Conservation (phyloP, 148 eudicot species). For the Rhododendron kiyosumense region DNA sequence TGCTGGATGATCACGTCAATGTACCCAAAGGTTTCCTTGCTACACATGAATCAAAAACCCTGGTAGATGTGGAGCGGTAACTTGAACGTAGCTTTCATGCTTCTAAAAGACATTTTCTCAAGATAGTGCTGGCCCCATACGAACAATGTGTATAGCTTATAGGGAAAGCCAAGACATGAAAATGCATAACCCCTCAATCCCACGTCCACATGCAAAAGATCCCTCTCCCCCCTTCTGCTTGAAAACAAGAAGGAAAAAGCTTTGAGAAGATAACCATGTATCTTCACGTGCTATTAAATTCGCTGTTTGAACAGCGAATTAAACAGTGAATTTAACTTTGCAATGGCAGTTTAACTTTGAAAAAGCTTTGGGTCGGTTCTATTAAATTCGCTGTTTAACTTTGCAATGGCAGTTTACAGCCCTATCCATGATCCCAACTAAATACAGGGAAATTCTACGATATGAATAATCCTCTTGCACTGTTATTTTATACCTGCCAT, state of each 20-base stretch:
- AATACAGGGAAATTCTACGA: background rate
- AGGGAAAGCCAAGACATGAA: background rate
- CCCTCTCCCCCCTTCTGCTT: background rate
- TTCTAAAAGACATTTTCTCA: background rate
- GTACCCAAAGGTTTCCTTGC: background rate
- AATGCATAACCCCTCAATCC: background rate
- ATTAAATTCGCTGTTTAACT: background rate
- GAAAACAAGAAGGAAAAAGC: background rate
- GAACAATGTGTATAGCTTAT: background rate
- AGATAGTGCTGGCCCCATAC: background rate
- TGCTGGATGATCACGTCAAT: background rate
- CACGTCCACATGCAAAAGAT: background rate
- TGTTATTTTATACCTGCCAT: background rate
- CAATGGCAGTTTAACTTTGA: background rate
- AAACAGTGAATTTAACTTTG: background rate
- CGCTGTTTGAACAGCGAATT: too few relatives aligned
- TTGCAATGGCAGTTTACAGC: background rate
- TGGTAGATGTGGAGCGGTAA: background rate
- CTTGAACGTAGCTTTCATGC: background rate
- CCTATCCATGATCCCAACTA: background rate
- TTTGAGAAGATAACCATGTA: background rate
- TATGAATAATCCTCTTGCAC: background rate
- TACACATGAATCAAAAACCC: background rate
- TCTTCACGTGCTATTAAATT: background rate
- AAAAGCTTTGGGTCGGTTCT: background rate